Evolutionary conservation across 2,329 filamentous ascomycete species (phyloP).

Genomic region (Aspergillus thermomutatus): DNA sequence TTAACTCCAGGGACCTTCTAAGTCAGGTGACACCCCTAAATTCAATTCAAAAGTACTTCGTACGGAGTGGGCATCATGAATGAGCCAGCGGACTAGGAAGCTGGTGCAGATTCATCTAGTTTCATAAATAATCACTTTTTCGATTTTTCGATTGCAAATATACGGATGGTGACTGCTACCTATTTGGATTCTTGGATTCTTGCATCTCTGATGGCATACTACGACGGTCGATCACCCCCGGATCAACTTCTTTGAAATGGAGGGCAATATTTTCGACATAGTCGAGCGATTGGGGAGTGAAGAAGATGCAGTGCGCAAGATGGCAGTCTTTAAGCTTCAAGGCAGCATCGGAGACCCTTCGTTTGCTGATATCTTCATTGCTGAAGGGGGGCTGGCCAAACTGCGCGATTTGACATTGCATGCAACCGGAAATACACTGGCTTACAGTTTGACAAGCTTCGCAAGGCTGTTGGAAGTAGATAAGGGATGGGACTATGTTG

Average conservation of each 20-base stretch:
- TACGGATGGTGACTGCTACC: neutral
- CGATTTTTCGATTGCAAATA: neutral
- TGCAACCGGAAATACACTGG: slow-evolving; percentile 87
- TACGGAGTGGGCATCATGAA: neutral
- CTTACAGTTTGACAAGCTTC: slow-evolving; percentile 88
- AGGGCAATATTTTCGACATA: slow-evolving; percentile 55
- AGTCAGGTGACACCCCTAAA: neutral
- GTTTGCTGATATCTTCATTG: slow-evolving; percentile 95
- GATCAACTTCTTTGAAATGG: slow-evolving; percentile 38
- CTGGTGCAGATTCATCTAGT: neutral
- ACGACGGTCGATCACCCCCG: neutral
- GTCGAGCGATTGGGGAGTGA: slow-evolving; percentile 58
- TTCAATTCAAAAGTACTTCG: neutral
- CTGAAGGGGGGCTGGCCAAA: slow-evolving; percentile 77
- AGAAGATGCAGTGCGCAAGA: slow-evolving; percentile 91
- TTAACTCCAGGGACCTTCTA: neutral
- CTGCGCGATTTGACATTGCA: slow-evolving; percentile 79
- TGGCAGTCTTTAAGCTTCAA: slow-evolving; percentile 98
- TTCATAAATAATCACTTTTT: too few species aligned
- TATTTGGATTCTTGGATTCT: neutral
- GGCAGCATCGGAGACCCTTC: slow-evolving; percentile 91
- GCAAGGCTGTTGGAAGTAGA: slow-evolving; percentile 87
- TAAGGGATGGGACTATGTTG: slow-evolving; percentile 83
- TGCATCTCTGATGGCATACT: neutral
- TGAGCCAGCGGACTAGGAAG: neutral